Base-by-base conservation (phyloP, 805 yeast species). In the Huiozyma sinensis region DNA sequence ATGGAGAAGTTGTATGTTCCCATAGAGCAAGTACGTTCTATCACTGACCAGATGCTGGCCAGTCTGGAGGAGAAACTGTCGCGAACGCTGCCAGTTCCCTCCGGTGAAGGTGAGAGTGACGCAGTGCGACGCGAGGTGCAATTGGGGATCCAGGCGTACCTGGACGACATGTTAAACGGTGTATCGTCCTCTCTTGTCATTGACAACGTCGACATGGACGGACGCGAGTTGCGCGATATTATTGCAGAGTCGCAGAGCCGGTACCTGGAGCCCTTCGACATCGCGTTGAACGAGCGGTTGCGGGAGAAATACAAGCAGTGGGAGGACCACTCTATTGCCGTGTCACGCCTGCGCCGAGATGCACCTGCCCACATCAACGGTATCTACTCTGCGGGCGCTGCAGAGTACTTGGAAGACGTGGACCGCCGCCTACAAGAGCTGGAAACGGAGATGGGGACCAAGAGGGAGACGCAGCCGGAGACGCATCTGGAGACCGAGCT, bases 191-290 rank as follows among this genome's bases (percentile, higher is more conserved):
- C 80, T 7, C 49, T 86, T 48, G 67, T 72, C 1, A 68, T 86
- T 11, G 82, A 78, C 53, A 89, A 84, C 6, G 56, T 54, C 29
- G 71, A 70, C 37, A 55, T 68, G 50, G 52, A 65, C 5, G 47
- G 49, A 1, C 58, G 48, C 9, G 50, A 53, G 11, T 41, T 63
- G 8, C 43, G 52, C 7, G 54, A 51, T 34, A 38, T 52, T 28
- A 47, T 50, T 27, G 47, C 40, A 29, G 50, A 48, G 38, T 53
- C 55, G 6, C 52, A 52, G 38, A 49, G 51, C 34, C 48, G 46
- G 36, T 54, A 72, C 45, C 70, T 77, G 7, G 92, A 81, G 56
- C 87, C 89, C 0, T 83, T 81, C 59, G 90, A 85, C 55, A 62
- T 72, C 35, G 78, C 72, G 13, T 60, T 83, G 46, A 81, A 82